Evolutionary conservation across 2,329 filamentous ascomycete genomes (phyloP), one percentile per base, ranked within the genome.

Genomic region (Basipetospora sp.): DNA sequence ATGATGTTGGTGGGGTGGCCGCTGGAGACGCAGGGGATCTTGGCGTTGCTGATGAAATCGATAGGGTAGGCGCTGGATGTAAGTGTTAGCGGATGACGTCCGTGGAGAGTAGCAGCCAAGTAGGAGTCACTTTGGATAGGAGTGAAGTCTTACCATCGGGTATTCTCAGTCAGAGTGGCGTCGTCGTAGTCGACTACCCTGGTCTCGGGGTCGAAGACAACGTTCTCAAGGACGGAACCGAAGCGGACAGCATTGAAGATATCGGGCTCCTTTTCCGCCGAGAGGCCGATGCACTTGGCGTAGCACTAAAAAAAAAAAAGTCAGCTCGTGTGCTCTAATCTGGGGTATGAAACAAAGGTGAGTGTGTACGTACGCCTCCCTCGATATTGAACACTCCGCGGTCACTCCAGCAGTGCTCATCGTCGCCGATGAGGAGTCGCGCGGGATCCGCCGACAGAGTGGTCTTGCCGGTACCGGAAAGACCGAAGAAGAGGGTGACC

Each of bases 371-470:
- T 34, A 34, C 32, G 47, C 90, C 90, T 53, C 90, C 90, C 67
- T 98, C 90, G 42, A 98, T 98, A 75, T 98, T 98, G 80, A 98
- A 98, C 58, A 98, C 78, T 60, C 90, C 90, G 41, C 64, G 76
- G 58, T 98, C 90, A 51, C 79, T 87, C 90, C 90, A 98, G 80
- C 90, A 96, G 75, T 98, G 90, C 79, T 98, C 90, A 57, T 98
- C 90, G 53, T 98, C 90, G 58, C 90, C 90, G 52, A 98, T 98
- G 54, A 98, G 67, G 47, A 83, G 78, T 58, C 90, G 87, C 71
- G 94, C 92, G 52, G 87, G 86, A 62, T 98, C 90, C 43, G 90
- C 90, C 44, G 90, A 96, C 44, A 98, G 71, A 3, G 90, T 98
- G 35, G 90, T 98, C 80, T 98, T 98, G 65, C 90, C 90, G 40